A percentile compares a stretch with the other conserved stretches of the same genome.
Conservation (phyloP, 805 yeast genomes). For the Wickerhamomyces xylosicus region DNA sequence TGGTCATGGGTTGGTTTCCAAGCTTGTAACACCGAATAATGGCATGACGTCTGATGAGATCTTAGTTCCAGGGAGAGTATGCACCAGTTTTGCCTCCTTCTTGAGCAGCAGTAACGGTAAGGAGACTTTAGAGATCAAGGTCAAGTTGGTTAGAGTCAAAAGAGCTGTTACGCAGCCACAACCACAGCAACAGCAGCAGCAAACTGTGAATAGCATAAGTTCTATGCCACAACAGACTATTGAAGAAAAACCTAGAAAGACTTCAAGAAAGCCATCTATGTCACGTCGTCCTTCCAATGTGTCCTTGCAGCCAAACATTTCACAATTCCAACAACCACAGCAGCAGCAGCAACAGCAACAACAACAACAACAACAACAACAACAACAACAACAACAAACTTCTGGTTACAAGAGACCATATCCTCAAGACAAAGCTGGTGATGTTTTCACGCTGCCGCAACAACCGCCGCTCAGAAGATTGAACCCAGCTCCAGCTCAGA, state of each 20-base stretch:
- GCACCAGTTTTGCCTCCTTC: constrained; percentile 44
- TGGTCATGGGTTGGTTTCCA: constrained; percentile 33
- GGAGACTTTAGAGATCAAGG: constrained; percentile 46
- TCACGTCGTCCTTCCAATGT: not conserved
- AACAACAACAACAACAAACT: constrained; percentile 3
- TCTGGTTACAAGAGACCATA: constrained; percentile 8
- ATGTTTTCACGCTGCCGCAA: constrained; percentile 7
- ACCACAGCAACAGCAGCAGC: constrained; percentile 6
- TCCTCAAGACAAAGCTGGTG: constrained; percentile 11
- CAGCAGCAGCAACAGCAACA: too few species aligned
- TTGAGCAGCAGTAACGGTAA: constrained; percentile 24
- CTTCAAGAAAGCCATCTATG: not conserved
- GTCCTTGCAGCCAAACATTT: too few species aligned
- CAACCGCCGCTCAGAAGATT: constrained; percentile 17
- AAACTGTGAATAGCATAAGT: constrained; percentile 2
- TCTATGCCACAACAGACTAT: constrained; percentile 2
- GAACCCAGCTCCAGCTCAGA: constrained; percentile 36
- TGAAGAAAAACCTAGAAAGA: not conserved
- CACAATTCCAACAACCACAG: constrained; percentile 6
- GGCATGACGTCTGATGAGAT: constrained; percentile 16
- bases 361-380: constrained; percentile 5
- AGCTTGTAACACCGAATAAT: constrained; percentile 13
- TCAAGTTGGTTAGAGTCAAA: constrained; percentile 28
- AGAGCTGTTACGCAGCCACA: constrained; percentile 6
- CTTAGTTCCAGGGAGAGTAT: constrained; percentile 45